These are phyloP conservation scores for Neophaeococcomyces aloes DNA, from an alignment of 2,329 filamentous ascomycete species.

Conservation along the genomic window DNA sequence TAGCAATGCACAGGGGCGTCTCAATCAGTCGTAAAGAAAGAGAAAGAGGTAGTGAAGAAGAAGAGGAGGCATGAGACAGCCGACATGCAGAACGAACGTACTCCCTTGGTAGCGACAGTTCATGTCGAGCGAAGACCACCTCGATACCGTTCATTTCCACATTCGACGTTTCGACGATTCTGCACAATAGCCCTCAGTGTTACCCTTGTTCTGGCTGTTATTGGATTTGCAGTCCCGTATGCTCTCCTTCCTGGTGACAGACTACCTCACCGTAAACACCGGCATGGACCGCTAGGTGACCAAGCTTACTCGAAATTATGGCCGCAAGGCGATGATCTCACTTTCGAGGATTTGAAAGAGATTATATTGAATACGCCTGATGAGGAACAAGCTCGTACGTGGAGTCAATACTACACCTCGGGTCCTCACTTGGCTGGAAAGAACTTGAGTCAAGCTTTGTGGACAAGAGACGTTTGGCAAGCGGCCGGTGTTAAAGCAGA, in stretches of 20 bases:
- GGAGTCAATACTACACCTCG: constrained; percentile 67
- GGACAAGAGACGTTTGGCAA: constrained; percentile 65
- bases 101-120: constrained; percentile 33
- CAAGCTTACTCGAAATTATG: constrained; percentile 32
- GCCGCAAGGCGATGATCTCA: constrained; percentile 37
- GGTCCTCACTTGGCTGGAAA: constrained; percentile 67
- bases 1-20: too few relatives aligned
- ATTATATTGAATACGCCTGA: constrained; percentile 46
- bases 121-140: constrained; percentile 29
- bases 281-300: constrained; percentile 26
- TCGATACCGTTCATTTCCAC: constrained; percentile 29
- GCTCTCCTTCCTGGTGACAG: constrained; percentile 26
- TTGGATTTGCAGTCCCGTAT: constrained; percentile 34
- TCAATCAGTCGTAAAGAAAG: too few relatives aligned
- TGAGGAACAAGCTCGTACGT: constrained; percentile 51
- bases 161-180: constrained; percentile 32
- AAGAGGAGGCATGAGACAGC: neutral
- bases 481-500: constrained; percentile 53
- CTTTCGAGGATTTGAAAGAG: constrained; percentile 45
- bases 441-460: constrained; percentile 65
- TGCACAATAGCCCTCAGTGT: constrained; percentile 32
- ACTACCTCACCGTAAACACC: constrained; percentile 9
- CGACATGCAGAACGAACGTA: constrained; percentile 21
- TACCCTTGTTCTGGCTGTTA: constrained; percentile 29
- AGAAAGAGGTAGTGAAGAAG: too few relatives aligned